A percentile compares a stretch with the other conserved stretches of the same genome.
Evolutionary conservation across 2,329 filamentous ascomycete genomes (phyloP).

Genomic region (Arthrobotrys megalospora): DNA sequence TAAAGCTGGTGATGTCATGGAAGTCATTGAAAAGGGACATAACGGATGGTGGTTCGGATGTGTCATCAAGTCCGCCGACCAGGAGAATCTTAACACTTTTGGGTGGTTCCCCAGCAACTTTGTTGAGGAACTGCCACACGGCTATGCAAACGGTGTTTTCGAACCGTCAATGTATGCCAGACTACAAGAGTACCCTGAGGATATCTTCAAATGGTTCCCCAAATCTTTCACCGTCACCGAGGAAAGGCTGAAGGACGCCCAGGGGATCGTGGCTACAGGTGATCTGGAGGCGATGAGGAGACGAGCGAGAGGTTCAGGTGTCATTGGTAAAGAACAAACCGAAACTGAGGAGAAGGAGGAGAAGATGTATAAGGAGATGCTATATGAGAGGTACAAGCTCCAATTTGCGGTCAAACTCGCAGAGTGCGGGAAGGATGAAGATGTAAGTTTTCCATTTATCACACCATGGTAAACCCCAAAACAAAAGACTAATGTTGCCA

Average conservation of each 20-base stretch:
- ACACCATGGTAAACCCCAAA: neutral
- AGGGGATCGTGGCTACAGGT: slow-evolving; percentile 24
- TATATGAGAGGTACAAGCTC: slow-evolving; percentile 55
- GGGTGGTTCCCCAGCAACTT: slow-evolving; percentile 60
- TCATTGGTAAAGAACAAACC: neutral
- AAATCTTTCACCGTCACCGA: slow-evolving; percentile 50
- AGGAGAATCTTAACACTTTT: slow-evolving; percentile 48
- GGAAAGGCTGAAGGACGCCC: slow-evolving; percentile 40
- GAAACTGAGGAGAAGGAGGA: slow-evolving; percentile 22
- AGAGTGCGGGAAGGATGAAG: slow-evolving; percentile 51
- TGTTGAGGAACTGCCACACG: slow-evolving; percentile 45
- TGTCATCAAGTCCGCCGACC: slow-evolving; percentile 39
- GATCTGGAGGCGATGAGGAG: slow-evolving; percentile 43
- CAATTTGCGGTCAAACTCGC: slow-evolving; percentile 55
- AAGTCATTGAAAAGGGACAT: slow-evolving; percentile 58
- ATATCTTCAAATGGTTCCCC: slow-evolving; percentile 56
- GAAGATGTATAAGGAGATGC: slow-evolving; percentile 48
- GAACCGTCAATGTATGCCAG: slow-evolving; percentile 47
- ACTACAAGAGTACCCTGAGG: slow-evolving; percentile 51
- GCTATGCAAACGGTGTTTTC: slow-evolving; percentile 27
- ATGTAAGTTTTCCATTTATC: slow-evolving; percentile 30
- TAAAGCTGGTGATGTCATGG: slow-evolving; percentile 37
- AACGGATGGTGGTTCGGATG: slow-evolving; percentile 60
- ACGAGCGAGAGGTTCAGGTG: slow-evolving; percentile 4
- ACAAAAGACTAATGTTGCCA: neutral